Evolutionary conservation across 352 stramenopile species (phyloP).

Genomic region (Globisporangium nunn): DNA sequence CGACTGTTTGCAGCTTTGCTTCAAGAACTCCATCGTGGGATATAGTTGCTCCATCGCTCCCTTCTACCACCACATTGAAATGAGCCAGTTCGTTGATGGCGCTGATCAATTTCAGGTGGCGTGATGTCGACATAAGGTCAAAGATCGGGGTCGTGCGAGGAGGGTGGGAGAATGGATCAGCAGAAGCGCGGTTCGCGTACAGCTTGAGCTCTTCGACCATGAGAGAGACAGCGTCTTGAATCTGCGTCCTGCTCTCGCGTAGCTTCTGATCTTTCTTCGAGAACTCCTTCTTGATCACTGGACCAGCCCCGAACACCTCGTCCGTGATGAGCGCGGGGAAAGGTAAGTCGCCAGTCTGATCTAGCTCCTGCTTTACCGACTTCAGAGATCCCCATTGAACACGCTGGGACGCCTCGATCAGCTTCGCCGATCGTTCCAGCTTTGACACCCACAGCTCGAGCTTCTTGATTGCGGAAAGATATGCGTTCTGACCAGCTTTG

Average conservation of each 20-base stretch:
- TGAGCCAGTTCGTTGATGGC: slow-evolving; percentile 72
- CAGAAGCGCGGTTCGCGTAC: slow-evolving; percentile 37
- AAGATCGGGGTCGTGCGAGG: slow-evolving; percentile 45
- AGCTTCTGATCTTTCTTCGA: slow-evolving; percentile 68
- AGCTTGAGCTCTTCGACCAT: slow-evolving; percentile 71
- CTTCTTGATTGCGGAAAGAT: slow-evolving; percentile 76
- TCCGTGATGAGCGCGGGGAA: slow-evolving; percentile 27
- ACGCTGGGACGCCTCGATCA: slow-evolving; percentile 68
- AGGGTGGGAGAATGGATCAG: slow-evolving; percentile 42
- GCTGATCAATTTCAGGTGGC: slow-evolving; percentile 63
- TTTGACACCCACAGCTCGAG: slow-evolving; percentile 67
- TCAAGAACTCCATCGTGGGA: slow-evolving; percentile 36
- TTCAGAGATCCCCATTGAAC: slow-evolving; percentile 53
- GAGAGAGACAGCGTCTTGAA: slow-evolving; percentile 46
- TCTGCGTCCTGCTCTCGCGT: slow-evolving; percentile 43
- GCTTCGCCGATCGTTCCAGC: slow-evolving; percentile 65
- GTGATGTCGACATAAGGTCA: slow-evolving; percentile 64
- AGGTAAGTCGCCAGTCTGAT: slow-evolving; percentile 13
- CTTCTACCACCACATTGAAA: slow-evolving; percentile 31
- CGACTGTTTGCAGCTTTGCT: slow-evolving; percentile 52
- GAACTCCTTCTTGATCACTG: slow-evolving; percentile 69
- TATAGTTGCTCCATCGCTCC: slow-evolving; percentile 9
- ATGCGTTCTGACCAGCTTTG: slow-evolving; percentile 55
- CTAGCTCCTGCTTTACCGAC: slow-evolving; percentile 23
- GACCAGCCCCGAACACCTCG: slow-evolving; percentile 49